Base-by-base conservation (phyloP, 345 rosid genomes). In the Gossypium herbaceum region DNA sequence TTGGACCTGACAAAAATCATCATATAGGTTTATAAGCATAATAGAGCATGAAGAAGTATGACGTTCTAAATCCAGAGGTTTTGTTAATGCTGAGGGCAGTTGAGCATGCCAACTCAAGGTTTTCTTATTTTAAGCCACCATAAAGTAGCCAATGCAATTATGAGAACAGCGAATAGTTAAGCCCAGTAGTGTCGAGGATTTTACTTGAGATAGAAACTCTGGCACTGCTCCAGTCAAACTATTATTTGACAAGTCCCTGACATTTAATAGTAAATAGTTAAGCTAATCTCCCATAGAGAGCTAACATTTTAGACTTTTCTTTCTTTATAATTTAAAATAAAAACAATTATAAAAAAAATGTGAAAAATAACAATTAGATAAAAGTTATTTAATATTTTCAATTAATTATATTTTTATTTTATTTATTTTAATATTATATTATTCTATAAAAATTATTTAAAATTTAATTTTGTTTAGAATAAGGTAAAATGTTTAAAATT, bases 241-340 rank as follows among this genome's bases (percentile, higher is more conserved):
- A 52, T 81, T 81, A 72, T 81, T 75, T 10, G 84, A 75, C 24
- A 75, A 78, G 63, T 78, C 79, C 77, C 84, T 81, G 67, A 34
- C 11, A 77, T 12, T 19, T 3, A 16, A 22, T 0, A n/a, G 43
- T 45, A 54, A 68, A 2, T 0, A 5, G 12, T 50, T 15, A 19
- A 19, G 29, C 44, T 63, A 2, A 20, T 55, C 7, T 34, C 16
- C 9, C 17, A n/a, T 10, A 34, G 0, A 50, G 4, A 10, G 45
- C 57, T 7, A 16, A 25, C 50, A 0, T 59, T 59, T 59, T 58
- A 34, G 41, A 5, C 41, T 34, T 34, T 34, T 29, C 39, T 29
- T 29, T 29, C 6, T 29, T 29, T 29, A 29, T 29, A 29, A 29
- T 29, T 0, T 29, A 29, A 29, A 29, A 29, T 29, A 29, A 4